Base-by-base conservation (phyloP, 106 monocot genomes). In the Alisma plantagoaquatica region DNA sequence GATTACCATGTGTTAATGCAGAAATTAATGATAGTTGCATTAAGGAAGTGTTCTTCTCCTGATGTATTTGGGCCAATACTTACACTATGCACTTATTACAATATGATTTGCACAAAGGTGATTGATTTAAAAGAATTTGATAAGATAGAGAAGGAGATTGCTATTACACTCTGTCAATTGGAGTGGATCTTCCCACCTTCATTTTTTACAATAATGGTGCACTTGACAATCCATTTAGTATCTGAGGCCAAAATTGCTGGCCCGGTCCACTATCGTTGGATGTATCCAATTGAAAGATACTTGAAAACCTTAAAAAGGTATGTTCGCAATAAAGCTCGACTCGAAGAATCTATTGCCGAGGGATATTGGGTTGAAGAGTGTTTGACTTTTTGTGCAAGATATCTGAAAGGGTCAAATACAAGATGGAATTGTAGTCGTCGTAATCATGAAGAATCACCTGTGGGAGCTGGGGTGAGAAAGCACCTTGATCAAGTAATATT, bases 1-100 rank as follows among this genome's bases (percentile, higher is more conserved):
- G 31, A 53, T 30, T 53, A n/a, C n/a, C 30, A 53, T 53, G 3
- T 53, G 29, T 17, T 53, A 10, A 53, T 53, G 30, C 53, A 32
- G 20, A n/a, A 53, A 16, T 17, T 53, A n/a, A 19, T 53, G 10
- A 26, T 28, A 11, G 12, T 52, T 28, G 15, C 10, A 10, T 26
- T 52, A 18, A 26, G 4, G 21, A 52, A 25, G 18, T 15, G n/a
- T n/a, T n/a, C n/a, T n/a, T n/a, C n/a, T n/a, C n/a, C n/a, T n/a
- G n/a, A n/a, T n/a, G n/a, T n/a, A n/a, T n/a, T n/a, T n/a, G n/a
- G n/a, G n/a, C n/a, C n/a, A n/a, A n/a, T n/a, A n/a, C n/a, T n/a
- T n/a, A n/a, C n/a, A n/a, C n/a, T n/a, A n/a, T n/a, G n/a, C n/a
- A n/a, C n/a, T n/a, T n/a, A n/a, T n/a, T n/a, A n/a, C n/a, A n/a